Conservation (phyloP, 345 rosid species). For the Firmiana major region DNA sequence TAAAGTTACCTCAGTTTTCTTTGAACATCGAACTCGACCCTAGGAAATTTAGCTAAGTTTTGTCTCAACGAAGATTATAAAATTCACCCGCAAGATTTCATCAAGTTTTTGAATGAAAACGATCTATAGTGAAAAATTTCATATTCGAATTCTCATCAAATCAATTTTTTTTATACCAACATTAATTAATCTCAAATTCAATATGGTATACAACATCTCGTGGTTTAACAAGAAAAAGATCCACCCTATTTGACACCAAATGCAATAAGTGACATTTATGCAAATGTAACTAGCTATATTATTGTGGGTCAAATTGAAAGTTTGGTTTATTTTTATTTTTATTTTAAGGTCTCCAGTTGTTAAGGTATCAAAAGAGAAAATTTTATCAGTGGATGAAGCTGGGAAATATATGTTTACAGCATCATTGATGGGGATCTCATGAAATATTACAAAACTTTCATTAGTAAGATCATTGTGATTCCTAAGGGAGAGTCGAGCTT, state of each 20-base stretch:
- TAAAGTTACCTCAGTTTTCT: too few species aligned
- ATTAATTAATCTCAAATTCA: too few species aligned
- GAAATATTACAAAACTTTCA: constrained; percentile 76
- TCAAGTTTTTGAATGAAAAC: too few species aligned
- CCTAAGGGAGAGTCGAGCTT: constrained; percentile 69
- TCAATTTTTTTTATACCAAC: too few species aligned
- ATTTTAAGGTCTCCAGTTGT: constrained; percentile 63
- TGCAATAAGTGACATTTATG: not conserved
- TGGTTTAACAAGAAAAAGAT: too few species aligned
- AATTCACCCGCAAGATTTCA: too few species aligned
- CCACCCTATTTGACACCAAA: not conserved
- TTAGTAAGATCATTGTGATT: constrained; percentile 38
- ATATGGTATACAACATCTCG: too few species aligned
- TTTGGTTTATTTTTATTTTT: not conserved
- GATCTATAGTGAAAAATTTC: too few species aligned
- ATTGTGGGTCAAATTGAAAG: not conserved
- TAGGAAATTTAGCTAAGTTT: too few species aligned
- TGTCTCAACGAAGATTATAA: too few species aligned
- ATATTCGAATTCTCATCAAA: too few species aligned
- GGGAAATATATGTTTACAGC: constrained; percentile 47
- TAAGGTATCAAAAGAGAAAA: constrained; percentile 69
- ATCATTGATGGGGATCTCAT: constrained; percentile 75
- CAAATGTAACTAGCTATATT: not conserved
- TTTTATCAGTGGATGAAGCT: constrained; percentile 57
- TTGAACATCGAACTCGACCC: too few species aligned